phyloP scores from a whole-genome alignment of 306 rosid genomes.

The Datisca glomerata region DNA sequence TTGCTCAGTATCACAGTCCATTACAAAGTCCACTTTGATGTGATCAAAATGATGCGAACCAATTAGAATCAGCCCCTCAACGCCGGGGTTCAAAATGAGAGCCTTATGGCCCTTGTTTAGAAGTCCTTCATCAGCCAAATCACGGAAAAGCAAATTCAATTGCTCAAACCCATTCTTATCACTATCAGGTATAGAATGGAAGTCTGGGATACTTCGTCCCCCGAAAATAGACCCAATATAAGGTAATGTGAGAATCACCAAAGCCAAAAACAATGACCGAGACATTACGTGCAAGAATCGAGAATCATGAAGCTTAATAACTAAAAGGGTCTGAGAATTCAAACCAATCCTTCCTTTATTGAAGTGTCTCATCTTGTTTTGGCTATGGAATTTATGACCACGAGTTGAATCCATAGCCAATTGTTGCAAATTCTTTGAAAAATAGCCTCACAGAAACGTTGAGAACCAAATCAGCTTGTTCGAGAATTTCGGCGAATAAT shows the following conservation, averaged over 20 bases:
- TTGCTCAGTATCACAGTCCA: slow-evolving; percentile 26
- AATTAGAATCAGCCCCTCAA: slow-evolving; percentile 12
- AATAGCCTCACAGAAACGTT: not conserved
- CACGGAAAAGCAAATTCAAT: slow-evolving; percentile 35
- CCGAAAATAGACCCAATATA: slow-evolving; percentile 19
- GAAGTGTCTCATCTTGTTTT: slow-evolving; percentile 17
- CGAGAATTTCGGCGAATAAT: slow-evolving; percentile 6
- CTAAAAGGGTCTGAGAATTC: slow-evolving; percentile 22
- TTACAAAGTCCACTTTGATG: slow-evolving; percentile 16
- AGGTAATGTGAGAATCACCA: slow-evolving; percentile 38
- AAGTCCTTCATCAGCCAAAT: slow-evolving; percentile 44
- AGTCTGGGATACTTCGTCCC: slow-evolving; percentile 11
- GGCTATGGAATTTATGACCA: slow-evolving; percentile 10
- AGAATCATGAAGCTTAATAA: slow-evolving; percentile 35
- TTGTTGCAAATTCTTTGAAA: not conserved
- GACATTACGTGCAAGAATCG: slow-evolving; percentile 38
- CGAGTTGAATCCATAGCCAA: slow-evolving; percentile 15
- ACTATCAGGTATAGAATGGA: slow-evolving; percentile 10
- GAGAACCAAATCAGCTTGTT: slow-evolving; percentile 8
- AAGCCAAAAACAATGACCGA: slow-evolving; percentile 41
- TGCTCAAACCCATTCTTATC: slow-evolving; percentile 16
- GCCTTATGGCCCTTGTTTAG: slow-evolving; percentile 27
- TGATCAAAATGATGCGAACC: slow-evolving; percentile 2
- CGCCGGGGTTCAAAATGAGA: slow-evolving; percentile 32
- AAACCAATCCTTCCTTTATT: slow-evolving; percentile 17